Evolutionary conservation across 2,329 filamentous ascomycete species (phyloP).

Genomic region (Fusarium nelsonii): DNA sequence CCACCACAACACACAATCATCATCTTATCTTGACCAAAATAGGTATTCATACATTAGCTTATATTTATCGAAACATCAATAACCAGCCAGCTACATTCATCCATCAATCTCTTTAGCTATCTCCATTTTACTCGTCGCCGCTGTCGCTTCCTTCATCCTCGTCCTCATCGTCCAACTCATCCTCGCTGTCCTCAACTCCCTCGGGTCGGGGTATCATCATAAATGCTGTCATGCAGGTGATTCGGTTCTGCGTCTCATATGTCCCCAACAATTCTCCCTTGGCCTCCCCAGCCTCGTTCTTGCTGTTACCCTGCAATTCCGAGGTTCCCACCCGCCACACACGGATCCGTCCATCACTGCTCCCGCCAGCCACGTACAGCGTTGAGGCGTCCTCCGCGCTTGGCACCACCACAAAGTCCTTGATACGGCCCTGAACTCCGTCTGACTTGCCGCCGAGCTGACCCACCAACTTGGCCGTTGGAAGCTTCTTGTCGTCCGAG

Average conservation of each 20-base stretch:
- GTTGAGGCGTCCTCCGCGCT: constrained; percentile 55
- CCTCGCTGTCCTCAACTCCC: constrained; percentile 70
- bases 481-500: constrained; percentile 53
- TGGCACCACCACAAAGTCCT: constrained; percentile 82
- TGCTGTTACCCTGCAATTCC: constrained; percentile 55
- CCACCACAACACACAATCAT: not conserved
- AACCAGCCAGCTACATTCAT: constrained; percentile 1
- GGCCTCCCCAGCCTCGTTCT: constrained; percentile 47
- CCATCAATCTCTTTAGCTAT: not conserved
- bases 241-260: constrained; percentile 87
- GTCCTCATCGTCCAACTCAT: constrained; percentile 60
- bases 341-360: constrained; percentile 88
- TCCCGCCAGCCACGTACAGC: constrained; percentile 75
- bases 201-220: constrained; percentile 80
- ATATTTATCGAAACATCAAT: constrained; percentile 13
- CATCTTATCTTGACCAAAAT: not conserved
- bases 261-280: constrained; percentile 70
- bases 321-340: constrained; percentile 74
- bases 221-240: constrained; percentile 90
- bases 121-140: constrained; percentile 48
- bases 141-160: constrained; percentile 57
- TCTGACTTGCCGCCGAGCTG: constrained; percentile 80
- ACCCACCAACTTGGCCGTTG: constrained; percentile 76
- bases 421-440: constrained; percentile 79
- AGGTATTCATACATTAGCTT: constrained; percentile 25